Conservation (phyloP, 2,329 filamentous ascomycete species). For the Aspergillus quadricinctus region DNA sequence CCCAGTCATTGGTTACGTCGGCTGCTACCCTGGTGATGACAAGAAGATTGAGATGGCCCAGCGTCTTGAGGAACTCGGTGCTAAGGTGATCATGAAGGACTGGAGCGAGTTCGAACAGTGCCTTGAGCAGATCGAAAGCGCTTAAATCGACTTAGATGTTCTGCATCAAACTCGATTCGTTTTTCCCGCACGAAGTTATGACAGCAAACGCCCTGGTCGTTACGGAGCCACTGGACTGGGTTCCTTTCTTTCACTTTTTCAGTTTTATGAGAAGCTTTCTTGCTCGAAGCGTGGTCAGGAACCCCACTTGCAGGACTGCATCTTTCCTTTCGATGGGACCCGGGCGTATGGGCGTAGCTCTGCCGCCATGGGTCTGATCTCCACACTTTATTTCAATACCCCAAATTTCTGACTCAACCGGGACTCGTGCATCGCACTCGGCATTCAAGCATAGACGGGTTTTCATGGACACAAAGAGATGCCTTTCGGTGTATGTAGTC, state of each 20-base stretch:
- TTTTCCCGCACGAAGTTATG: constrained; percentile 26
- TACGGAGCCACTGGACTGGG: constrained; percentile 15
- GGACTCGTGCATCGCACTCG: constrained; percentile 13
- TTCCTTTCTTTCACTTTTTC: constrained; percentile 1
- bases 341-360: not conserved
- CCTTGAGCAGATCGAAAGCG: constrained; percentile 39
- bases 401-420: not conserved
- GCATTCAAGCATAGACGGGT: constrained; percentile 17
- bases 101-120: constrained; percentile 45
- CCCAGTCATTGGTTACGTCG: constrained; percentile 78
- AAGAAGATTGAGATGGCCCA: constrained; percentile 64
- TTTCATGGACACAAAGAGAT: constrained; percentile 6
- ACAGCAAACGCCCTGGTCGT: constrained; percentile 29
- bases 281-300: not conserved
- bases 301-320: not conserved
- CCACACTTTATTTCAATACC: constrained; percentile 2
- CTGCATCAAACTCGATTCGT: not conserved
- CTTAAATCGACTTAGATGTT: constrained; percentile 16
- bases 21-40: constrained; percentile 61
- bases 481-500: constrained; percentile 7
- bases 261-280: not conserved
- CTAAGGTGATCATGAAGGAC: constrained; percentile 55
- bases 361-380: not conserved
- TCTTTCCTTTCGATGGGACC: not conserved
- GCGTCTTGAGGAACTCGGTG: constrained; percentile 58